Conservation (phyloP, 768 basidiomycete genomes). For the Jaapia argillacea region DNA sequence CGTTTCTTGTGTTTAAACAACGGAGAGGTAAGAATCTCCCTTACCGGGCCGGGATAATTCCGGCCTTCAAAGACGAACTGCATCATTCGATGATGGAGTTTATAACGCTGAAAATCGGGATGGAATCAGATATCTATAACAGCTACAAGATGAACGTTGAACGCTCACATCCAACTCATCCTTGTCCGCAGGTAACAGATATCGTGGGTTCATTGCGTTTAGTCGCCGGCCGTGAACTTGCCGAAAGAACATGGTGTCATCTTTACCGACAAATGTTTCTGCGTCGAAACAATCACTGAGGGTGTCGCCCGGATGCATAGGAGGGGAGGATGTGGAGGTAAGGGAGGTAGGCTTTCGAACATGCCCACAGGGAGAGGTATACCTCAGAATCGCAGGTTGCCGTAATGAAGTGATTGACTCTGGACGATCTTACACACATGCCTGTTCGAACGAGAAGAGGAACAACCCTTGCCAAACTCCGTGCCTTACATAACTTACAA, state of each 20-base stretch:
- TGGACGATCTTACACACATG: background rate
- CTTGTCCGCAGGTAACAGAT: slow-evolving; percentile 56
- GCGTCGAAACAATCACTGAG: background rate
- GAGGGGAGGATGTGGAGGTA: too few relatives aligned
- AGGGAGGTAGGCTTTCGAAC: too few relatives aligned
- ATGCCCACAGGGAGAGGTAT: too few relatives aligned
- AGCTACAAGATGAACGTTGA: background rate
- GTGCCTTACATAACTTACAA: too few relatives aligned
- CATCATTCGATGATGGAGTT: slow-evolving; percentile 54
- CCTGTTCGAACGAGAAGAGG: too few relatives aligned
- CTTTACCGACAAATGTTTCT: slow-evolving; percentile 12
- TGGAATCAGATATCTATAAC: background rate
- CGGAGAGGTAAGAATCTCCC: slow-evolving; percentile 37
- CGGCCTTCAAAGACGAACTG: slow-evolving; percentile 55
- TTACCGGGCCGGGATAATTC: slow-evolving; percentile 59
- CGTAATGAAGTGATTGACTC: background rate
- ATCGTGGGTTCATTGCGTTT: slow-evolving; percentile 43
- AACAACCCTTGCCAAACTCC: too few relatives aligned
- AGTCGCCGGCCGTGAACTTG: slow-evolving; percentile 40
- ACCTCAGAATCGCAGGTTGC: too few relatives aligned
- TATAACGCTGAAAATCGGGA: slow-evolving; percentile 36
- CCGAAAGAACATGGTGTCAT: slow-evolving; percentile 46
- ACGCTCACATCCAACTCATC: slow-evolving; percentile 50
- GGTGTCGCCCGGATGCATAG: too few relatives aligned
- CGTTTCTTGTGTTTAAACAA: slow-evolving; percentile 15